Base-by-base conservation (phyloP, 257 asterid species). In the Penstemon eatonii region DNA sequence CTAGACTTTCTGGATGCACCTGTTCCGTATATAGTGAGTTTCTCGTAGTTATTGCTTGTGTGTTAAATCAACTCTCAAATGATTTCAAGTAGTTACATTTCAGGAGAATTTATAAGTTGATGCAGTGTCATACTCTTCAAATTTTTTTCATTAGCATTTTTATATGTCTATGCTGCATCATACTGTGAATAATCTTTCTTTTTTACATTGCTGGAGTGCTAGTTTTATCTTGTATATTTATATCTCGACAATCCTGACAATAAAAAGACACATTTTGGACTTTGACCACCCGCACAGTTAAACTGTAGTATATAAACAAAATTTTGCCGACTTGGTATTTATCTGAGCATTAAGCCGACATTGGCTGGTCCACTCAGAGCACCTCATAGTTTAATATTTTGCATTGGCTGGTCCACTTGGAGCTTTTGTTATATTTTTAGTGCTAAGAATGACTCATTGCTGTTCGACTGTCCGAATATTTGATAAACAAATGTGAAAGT, bases 1-100 rank as follows among this genome's bases (percentile, higher is more conserved):
- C 85, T 91, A 78, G 99, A 94, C 69, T 94, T 94, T 85, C 78
- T 94, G 76, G 99, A 94, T 75, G 99, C 99, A 7, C 99, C 99
- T 61, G 99, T 94, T 77, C 99, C 99, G 19, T 91, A 91, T 80
- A 86, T 94, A 66, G 99, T 94, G 80, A 86, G 99, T 87, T 53
- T 55, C 47, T 56, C 68, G 18, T 64, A 60, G 19, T 41, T 73
- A 13, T 40, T 38, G 56, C 58, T 56, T 66, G 6, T 62, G 51
- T 53, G 7, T 60, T 59, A 44, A 43, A 52, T 63, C 61, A 60
- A 36, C 59, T 38, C 42, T 50, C 47, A 10, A 65, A 50, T 65
- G 40, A 50, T 59, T 75, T 40, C 46, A 36, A 47, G 11, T 12
- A 40, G 49, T 71, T 18, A 54, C n/a, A 8, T 47, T 68, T 75